Percentiles rank a stretch among this genome's conserved stretches.
phyloP scores from a whole-genome alignment of 345 rosid species.

The Salix koriyanagi region DNA sequence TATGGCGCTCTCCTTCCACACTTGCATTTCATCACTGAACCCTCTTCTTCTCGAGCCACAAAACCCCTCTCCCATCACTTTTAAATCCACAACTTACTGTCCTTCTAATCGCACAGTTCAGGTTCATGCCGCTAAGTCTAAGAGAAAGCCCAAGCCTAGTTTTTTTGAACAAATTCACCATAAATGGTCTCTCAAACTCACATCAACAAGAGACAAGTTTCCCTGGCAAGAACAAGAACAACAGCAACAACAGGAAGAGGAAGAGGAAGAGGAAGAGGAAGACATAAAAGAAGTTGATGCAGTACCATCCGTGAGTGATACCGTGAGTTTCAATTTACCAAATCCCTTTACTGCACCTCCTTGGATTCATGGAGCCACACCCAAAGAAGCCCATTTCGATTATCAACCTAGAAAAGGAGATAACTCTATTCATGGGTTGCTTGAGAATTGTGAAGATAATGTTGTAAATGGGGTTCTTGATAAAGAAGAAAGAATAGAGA shows the following conservation, averaged over 20 bases:
- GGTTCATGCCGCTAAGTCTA: conserved; percentile 13
- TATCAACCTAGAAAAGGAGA: conserved; percentile 18
- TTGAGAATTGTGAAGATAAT: conserved; percentile 7
- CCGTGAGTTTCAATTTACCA: conserved; percentile 29
- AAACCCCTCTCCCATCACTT: background rate
- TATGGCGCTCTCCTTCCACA: conserved; percentile 43
- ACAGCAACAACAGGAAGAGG: conserved; percentile 5
- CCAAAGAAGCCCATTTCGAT: conserved; percentile 19
- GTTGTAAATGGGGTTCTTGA: conserved; percentile 11
- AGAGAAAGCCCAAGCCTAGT: conserved; percentile 64
- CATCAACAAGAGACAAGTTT: conserved; percentile 43
- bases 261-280: conserved; percentile 17
- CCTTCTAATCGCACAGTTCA: conserved; percentile 27
- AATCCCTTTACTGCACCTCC: conserved; percentile 42
- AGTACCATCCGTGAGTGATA: conserved; percentile 16
- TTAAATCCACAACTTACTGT: conserved; percentile 18
- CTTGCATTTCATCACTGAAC: conserved; percentile 16
- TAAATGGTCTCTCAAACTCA: conserved; percentile 61
- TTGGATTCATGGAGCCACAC: conserved; percentile 53
- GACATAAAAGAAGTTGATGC: conserved; percentile 20
- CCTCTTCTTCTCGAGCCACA: conserved; percentile 20
- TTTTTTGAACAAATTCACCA: conserved; percentile 63
- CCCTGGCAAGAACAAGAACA: conserved; percentile 65
- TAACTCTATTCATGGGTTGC: background rate
- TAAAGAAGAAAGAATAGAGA: conserved; percentile 4